Evolutionary conservation across 148 eudicot genomes (phyloP).

Genomic region (Hydrangea macrophylla): DNA sequence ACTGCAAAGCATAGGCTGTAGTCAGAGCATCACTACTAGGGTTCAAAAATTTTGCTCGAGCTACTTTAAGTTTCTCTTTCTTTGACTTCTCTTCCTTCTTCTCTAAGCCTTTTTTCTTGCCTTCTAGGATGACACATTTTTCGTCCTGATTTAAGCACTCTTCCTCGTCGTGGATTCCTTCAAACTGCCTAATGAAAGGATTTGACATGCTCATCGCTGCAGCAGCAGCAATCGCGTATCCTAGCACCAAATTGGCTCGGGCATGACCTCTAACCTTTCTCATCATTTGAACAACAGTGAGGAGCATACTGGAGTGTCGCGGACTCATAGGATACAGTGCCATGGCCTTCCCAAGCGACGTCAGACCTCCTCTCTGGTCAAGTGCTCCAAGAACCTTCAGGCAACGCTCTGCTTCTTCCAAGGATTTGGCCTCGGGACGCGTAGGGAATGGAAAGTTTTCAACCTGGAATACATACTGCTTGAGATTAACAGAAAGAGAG

Average conservation of each 20-base stretch:
- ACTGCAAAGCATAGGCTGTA: conserved; percentile 71
- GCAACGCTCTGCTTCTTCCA: conserved; percentile 69
- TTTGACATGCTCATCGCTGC: conserved; percentile 75
- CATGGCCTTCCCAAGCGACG: conserved; percentile 88
- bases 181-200: conserved; percentile 67
- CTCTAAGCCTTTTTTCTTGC: conserved; percentile 16
- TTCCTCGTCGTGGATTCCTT: conserved; percentile 28
- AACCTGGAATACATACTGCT: conserved; percentile 44
- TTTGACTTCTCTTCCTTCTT: conserved; percentile 33
- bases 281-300: conserved; percentile 65
- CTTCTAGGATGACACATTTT: conserved; percentile 11
- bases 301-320: conserved; percentile 90
- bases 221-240: conserved; percentile 76
- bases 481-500: background rate
- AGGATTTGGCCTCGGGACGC: conserved; percentile 58
- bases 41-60: conserved; percentile 63
- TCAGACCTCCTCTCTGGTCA: conserved; percentile 58
- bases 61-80: conserved; percentile 60
- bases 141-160: conserved; percentile 28
- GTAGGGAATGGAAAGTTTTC: conserved; percentile 90
- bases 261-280: conserved; percentile 32
- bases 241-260: conserved; percentile 57
- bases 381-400: conserved; percentile 82
- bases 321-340: conserved; percentile 88
- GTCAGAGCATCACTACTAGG: conserved; percentile 82